Evolutionary conservation across 768 basidiomycete species (phyloP).

Genomic region (Stropharia rugosoannulata): DNA sequence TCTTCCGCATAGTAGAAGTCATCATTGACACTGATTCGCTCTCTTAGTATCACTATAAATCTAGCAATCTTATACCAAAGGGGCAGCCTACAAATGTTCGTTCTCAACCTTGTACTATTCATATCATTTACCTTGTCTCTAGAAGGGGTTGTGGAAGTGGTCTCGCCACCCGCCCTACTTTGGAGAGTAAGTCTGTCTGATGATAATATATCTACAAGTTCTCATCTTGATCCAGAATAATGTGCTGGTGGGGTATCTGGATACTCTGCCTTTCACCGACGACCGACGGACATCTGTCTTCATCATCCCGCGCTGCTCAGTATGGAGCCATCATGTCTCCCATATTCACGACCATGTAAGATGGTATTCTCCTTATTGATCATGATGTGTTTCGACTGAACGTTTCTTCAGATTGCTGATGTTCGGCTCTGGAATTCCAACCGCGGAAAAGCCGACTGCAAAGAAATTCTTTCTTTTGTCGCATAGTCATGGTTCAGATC

Average conservation of each 20-base stretch:
- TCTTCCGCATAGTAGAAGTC: not conserved
- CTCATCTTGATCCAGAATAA: slow-evolving; percentile 34
- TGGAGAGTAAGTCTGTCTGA: slow-evolving; percentile 51
- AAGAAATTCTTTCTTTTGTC: slow-evolving; percentile 56
- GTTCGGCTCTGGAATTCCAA: slow-evolving; percentile 70
- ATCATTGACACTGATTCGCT: not conserved
- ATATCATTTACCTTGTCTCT: not conserved
- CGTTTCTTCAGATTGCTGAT: slow-evolving; percentile 44
- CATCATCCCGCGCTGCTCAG: slow-evolving; percentile 50
- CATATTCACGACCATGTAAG: slow-evolving; percentile 63
- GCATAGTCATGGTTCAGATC: slow-evolving; percentile 33
- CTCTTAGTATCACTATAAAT: slow-evolving; percentile 50
- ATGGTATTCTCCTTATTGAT: not conserved
- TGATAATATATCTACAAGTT: not conserved
- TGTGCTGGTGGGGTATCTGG: slow-evolving; percentile 72
- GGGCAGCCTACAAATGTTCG: slow-evolving; percentile 47
- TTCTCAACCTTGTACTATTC: not conserved
- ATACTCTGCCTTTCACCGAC: slow-evolving; percentile 58
- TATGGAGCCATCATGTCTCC: slow-evolving; percentile 62
- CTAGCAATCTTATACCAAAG: slow-evolving; percentile 43
- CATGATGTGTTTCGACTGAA: not conserved
- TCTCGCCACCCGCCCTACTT: slow-evolving; percentile 72
- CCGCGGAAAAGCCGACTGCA: slow-evolving; percentile 66
- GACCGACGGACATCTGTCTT: slow-evolving; percentile 40
- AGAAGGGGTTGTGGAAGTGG: slow-evolving; percentile 56